Evolutionary conservation across 2,329 filamentous ascomycete genomes (phyloP).

Genomic region (Raffaelea albimanens): DNA sequence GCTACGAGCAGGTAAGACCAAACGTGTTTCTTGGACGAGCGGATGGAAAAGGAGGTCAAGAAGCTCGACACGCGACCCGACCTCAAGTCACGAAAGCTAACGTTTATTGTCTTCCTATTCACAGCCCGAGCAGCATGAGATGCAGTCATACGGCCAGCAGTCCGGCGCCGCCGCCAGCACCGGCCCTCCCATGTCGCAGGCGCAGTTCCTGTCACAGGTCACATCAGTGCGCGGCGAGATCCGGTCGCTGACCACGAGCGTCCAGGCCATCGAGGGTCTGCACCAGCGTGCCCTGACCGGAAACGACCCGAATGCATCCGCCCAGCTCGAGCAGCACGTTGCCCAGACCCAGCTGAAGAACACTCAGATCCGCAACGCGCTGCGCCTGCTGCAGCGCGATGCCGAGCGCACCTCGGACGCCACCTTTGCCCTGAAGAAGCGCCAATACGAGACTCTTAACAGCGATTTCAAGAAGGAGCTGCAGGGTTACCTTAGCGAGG

Average conservation of each 20-base stretch:
- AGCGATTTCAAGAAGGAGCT: slow-evolving; percentile 63
- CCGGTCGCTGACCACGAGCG: slow-evolving; percentile 53
- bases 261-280: slow-evolving; percentile 57
- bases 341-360: slow-evolving; percentile 63
- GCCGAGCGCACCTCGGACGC: slow-evolving; percentile 52
- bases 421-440: slow-evolving; percentile 56
- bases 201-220: slow-evolving; percentile 61
- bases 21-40: no score
- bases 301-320: slow-evolving; percentile 44
- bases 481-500: slow-evolving; percentile 60
- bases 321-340: slow-evolving; percentile 57
- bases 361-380: slow-evolving; percentile 67
- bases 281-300: slow-evolving; percentile 65
- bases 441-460: slow-evolving; percentile 61
- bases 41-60: background rate
- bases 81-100: no score
- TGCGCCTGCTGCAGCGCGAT: slow-evolving; percentile 66
- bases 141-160: slow-evolving; percentile 30
- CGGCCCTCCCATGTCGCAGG: slow-evolving; percentile 42
- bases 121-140: slow-evolving; percentile 38
- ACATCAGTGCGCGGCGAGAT: slow-evolving; percentile 60
- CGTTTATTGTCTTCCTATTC: slow-evolving; percentile 6
- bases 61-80: background rate
- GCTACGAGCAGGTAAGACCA: slow-evolving; percentile 1
- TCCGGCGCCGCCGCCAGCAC: slow-evolving; percentile 13